Base-by-base conservation (phyloP, 1,284 basidiomycete genomes). In the Ustilago hordei region DNA sequence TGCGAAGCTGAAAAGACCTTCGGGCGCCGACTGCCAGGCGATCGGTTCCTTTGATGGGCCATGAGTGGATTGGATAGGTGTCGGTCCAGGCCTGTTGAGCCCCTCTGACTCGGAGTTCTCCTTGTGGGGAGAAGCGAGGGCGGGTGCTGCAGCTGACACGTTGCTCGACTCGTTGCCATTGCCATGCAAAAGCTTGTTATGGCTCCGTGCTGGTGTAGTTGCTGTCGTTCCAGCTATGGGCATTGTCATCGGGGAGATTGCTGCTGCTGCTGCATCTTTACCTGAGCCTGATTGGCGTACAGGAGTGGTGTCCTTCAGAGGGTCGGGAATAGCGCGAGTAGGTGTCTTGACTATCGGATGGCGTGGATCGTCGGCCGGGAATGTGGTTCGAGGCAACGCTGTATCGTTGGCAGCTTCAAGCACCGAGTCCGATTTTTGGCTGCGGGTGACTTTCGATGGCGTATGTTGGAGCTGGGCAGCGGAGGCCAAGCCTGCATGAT, bases 11-110 rank as follows among this genome's bases (percentile, higher is more conserved):
- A 73, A 61, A 5, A 74, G 50, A 11, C 74, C 71, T 47, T 79
- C 77, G 2, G 77, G 77, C 2, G 74, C 77, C 8, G 77, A 81
- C 32, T 78, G 70, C 77, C 79, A 81, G 8, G 70, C 64, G 12
- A 55, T 8, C 12, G 79, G 76, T 19, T 64, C 48, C 23, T 64
- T 64, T 12, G 67, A 28, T 8, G 41, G 52, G 17, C 64, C 48
- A 34, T 62, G 55, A 3, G 47, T 55, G 39, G 64, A 50, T 50
- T 81, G 80, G 11, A 81, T 75, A 1, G 80, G 80, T 11, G 78
- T 81, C 1, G 80, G 80, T 1, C 75, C 75, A 0, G 79, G 79
- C 11, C 78, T 41, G 28, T 63, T 50, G 13, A 64, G 67, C 23
- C 52, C 45, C 19, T 69, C 72, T 4, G 32, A 12, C 2, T 66